Evolutionary conservation across 805 yeast genomes (phyloP).

Genomic region (Yamadazyma ubonensis): DNA sequence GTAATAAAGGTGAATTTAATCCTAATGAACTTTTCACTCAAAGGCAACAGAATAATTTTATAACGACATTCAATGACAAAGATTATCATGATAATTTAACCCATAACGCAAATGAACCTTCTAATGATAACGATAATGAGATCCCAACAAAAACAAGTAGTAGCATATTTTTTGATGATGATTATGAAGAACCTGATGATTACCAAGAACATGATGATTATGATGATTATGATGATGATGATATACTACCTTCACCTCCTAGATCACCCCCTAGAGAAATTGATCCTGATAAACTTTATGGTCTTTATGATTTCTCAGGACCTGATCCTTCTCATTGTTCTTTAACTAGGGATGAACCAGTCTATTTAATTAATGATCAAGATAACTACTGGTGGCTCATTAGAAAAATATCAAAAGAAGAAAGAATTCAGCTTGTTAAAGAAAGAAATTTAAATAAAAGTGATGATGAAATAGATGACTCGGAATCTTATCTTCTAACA

Average conservation of each 20-base stretch:
- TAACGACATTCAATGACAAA: slow-evolving; percentile 28
- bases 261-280: slow-evolving; percentile 77
- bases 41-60: slow-evolving; percentile 29
- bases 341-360: slow-evolving; percentile 76
- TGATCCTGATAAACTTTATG: slow-evolving; percentile 81
- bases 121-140: neutral
- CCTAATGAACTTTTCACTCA: slow-evolving; percentile 39
- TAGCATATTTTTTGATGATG: too few relatives aligned
- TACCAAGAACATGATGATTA: slow-evolving; percentile 23
- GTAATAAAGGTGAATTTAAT: slow-evolving; percentile 22
- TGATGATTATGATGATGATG: slow-evolving; percentile 45
- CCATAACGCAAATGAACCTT: neutral
- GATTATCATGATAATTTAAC: neutral
- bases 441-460: slow-evolving; percentile 13
- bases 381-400: slow-evolving; percentile 98
- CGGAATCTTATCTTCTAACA: slow-evolving; percentile 14
- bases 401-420: slow-evolving; percentile 37
- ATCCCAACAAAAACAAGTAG: slow-evolving; percentile 11
- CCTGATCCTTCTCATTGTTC: slow-evolving; percentile 93
- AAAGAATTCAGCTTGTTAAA: slow-evolving; percentile 25
- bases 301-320: slow-evolving; percentile 82
- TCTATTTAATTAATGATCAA: slow-evolving; percentile 77
- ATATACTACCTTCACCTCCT: slow-evolving; percentile 61
- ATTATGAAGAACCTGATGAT: slow-evolving; percentile 14
- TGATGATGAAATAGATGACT: slow-evolving; percentile 5